Evolutionary conservation across 805 yeast genomes (phyloP).

Genomic region (Cyberlindnera meyerae): DNA sequence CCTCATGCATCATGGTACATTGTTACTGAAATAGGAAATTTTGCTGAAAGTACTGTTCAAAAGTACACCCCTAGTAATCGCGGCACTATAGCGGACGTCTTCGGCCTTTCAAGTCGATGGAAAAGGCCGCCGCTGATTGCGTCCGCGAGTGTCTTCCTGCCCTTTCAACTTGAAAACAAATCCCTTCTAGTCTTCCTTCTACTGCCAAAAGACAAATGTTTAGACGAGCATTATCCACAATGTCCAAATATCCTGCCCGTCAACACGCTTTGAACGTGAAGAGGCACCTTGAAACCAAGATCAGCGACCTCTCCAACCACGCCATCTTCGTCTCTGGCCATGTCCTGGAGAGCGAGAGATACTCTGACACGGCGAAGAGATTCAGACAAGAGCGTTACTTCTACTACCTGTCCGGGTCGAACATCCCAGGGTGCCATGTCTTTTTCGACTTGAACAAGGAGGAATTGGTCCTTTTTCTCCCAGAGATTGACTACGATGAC

Average conservation of each 20-base stretch:
- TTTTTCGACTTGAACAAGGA: slow-evolving; percentile 51
- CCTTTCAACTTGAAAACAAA: too few species aligned
- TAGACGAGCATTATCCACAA: slow-evolving; percentile 12
- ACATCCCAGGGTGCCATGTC: slow-evolving; percentile 71
- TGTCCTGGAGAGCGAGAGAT: slow-evolving; percentile 52
- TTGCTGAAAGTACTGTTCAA: too few species aligned
- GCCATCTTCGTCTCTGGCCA: slow-evolving; percentile 62
- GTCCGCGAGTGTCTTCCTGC: too few species aligned
- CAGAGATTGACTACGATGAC: slow-evolving; percentile 80
- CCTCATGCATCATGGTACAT: too few species aligned
- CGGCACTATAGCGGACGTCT: too few species aligned
- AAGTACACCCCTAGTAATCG: too few species aligned
- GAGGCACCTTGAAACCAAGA: slow-evolving; percentile 30
- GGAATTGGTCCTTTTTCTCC: slow-evolving; percentile 67
- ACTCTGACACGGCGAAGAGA: slow-evolving; percentile 74
- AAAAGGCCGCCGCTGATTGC: slow-evolving; percentile 1
- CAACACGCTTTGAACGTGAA: slow-evolving; percentile 59
- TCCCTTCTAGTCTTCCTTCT: too few species aligned
- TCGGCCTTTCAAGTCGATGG: too few species aligned
- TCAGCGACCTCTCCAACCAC: slow-evolving; percentile 25
- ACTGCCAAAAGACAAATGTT: too few species aligned
- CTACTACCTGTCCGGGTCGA: slow-evolving; percentile 78
- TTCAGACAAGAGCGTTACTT: slow-evolving; percentile 91
- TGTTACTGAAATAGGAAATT: too few species aligned
- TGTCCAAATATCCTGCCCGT: slow-evolving; percentile 74